Base-by-base conservation (phyloP, 352 stramenopile species). In the Phytophthora nicotianae region DNA sequence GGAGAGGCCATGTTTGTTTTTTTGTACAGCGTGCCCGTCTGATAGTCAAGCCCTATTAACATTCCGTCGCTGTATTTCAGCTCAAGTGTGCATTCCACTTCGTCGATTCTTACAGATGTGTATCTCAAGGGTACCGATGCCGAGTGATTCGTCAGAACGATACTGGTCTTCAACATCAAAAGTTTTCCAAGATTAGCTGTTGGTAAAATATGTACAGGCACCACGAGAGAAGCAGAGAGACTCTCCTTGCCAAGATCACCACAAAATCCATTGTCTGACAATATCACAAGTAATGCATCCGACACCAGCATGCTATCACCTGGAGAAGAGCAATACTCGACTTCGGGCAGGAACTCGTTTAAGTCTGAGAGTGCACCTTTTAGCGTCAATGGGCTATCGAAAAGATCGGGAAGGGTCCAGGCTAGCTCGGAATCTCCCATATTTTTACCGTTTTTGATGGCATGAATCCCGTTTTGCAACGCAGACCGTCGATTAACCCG, bases 241-340 rank as follows among this genome's bases (percentile, higher is more conserved):
- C n/a, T 40, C 17, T 53, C 46, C 27, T 62, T 58, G 5, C 10
- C 14, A 9, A 26, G 16, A 13, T 27, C 5, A 23, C 55, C 69
- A 26, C 65, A 76, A 17, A 65, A 55, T 1, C 65, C 69, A 19
- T 62, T 75, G 17, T 64, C 60, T 26, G 65, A 69, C 13, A 72
- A 33, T 13, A 38, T 66, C 32, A 65, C 13, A 13, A n/a, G 42
- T 48, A 70, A 32, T 17, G 32, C 42, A 53, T 65, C 52, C 6
- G 42, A 13, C 17, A 33, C 16, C 19, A 48, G n/a, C 29, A 43
- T 29, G 8, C 20, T 63, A 4, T 14, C n/a, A 2, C 57, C 37
- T 45, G 50, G 4, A 3, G 45, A 68, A 16, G 58, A 65, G 41
- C 72, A 80, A 51, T 77, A 77, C 24, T 56, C 49, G 10, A 65